phyloP scores from a whole-genome alignment of 352 stramenopile genomes.

The Thalassiosira ordinaria region DNA sequence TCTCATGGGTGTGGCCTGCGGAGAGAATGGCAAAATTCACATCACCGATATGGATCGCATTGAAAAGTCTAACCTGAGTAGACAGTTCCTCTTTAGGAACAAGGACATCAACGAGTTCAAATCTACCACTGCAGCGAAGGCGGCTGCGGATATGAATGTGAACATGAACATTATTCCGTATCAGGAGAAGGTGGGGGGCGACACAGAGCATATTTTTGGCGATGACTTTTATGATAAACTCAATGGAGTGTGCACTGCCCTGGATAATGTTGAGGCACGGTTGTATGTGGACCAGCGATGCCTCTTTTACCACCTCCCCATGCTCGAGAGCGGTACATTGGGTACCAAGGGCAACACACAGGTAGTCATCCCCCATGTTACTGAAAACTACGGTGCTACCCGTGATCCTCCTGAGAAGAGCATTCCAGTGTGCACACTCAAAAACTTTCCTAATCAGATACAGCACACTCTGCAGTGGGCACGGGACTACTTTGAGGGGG shows the following conservation, averaged over 20 bases:
- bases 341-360: slow-evolving; percentile 97
- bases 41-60: slow-evolving; percentile 99
- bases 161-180: slow-evolving; percentile 90
- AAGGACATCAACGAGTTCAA: slow-evolving; percentile 97
- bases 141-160: slow-evolving; percentile 95
- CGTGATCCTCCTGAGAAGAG: slow-evolving; percentile 98
- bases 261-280: slow-evolving; percentile 99
- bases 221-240: slow-evolving; percentile 99
- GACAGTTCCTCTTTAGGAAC: slow-evolving; percentile 98
- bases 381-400: slow-evolving; percentile 95
- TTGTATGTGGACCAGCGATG: slow-evolving; percentile 98
- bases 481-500: slow-evolving; percentile 98
- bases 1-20: slow-evolving; percentile 96
- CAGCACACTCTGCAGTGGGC: slow-evolving; percentile 99
- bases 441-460: slow-evolving; percentile 99
- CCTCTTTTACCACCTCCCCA: slow-evolving; percentile 87
- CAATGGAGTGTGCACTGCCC: slow-evolving; percentile 95
- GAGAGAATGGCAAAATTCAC: slow-evolving; percentile 86
- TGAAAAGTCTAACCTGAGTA: slow-evolving; percentile 98
- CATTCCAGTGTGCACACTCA: slow-evolving; percentile 99
- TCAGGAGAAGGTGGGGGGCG: slow-evolving; percentile 87
- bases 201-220: slow-evolving; percentile 98
- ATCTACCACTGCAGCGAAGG: slow-evolving; percentile 91
- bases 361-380: slow-evolving; percentile 89
- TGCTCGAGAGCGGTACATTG: slow-evolving; percentile 99